phyloP scores from a whole-genome alignment of 2,329 filamentous ascomycete species.

The Elsinoe australis region DNA sequence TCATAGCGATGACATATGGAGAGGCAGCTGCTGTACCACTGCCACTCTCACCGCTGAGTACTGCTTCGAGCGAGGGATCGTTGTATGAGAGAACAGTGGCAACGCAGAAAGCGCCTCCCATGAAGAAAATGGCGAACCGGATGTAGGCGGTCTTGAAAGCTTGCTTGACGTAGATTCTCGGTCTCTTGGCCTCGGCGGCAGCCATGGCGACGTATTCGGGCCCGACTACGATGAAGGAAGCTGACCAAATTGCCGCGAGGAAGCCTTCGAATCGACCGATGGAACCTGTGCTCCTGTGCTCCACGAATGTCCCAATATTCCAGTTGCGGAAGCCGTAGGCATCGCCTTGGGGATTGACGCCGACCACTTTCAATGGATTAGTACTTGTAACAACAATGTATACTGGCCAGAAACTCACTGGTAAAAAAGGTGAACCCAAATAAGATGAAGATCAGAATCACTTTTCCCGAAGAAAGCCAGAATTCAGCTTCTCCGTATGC shows the following conservation, averaged over 20 bases:
- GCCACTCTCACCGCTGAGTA: conserved; percentile 23
- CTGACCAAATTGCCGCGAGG: conserved; percentile 30
- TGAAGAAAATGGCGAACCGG: conserved; percentile 42
- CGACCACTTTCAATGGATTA: too few species aligned
- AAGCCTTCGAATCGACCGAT: conserved; percentile 32
- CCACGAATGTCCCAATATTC: conserved; percentile 28
- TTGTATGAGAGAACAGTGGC: conserved; percentile 35
- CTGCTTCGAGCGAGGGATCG: conserved; percentile 24
- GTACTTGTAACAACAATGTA: too few species aligned
- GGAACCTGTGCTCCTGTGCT: conserved; percentile 24
- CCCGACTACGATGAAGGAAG: conserved; percentile 40
- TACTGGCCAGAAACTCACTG: too few species aligned
- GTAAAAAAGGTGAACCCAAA: conserved; percentile 27
- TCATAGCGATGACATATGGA: conserved; percentile 37
- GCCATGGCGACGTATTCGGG: conserved; percentile 45
- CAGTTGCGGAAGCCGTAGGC: conserved; percentile 38
- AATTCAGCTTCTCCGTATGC: too few species aligned
- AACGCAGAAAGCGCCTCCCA: conserved; percentile 39
- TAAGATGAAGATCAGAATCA: conserved; percentile 35
- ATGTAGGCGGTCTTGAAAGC: conserved; percentile 44
- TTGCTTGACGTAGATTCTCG: conserved; percentile 39
- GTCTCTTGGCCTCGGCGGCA: conserved; percentile 42
- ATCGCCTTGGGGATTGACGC: conserved; percentile 31
- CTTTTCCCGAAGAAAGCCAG: conserved; percentile 44
- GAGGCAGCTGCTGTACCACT: conserved; percentile 24